Conservation (phyloP, 2,329 filamentous ascomycete genomes). For the Ceratocystis huliohia region DNA sequence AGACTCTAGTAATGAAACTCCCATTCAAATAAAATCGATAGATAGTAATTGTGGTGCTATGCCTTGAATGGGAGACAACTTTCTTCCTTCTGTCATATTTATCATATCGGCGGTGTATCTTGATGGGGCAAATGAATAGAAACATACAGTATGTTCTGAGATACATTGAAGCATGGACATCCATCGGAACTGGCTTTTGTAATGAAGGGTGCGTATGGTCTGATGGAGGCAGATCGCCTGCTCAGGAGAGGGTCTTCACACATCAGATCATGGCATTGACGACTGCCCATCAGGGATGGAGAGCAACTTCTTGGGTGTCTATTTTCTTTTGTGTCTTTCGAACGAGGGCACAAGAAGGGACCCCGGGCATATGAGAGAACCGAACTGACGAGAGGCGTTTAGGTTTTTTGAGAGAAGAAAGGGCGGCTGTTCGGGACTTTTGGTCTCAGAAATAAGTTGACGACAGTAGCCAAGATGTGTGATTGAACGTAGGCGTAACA, state of each 20-base stretch:
- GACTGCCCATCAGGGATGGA: not conserved
- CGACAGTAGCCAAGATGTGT: not conserved
- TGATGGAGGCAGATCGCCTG: not conserved
- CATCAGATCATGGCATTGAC: not conserved
- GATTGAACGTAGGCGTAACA: not conserved
- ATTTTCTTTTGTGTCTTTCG: not conserved
- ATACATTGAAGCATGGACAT: not conserved
- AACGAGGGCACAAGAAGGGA: not conserved
- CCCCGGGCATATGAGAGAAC: not conserved
- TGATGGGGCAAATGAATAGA: not conserved
- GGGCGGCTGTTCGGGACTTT: not conserved
- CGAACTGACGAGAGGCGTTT: not conserved
- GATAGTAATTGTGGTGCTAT: not conserved
- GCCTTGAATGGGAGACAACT: not conserved
- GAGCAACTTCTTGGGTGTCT: not conserved
- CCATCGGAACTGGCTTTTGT: not conserved
- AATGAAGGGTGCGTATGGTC: not conserved
- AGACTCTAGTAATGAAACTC: not conserved
- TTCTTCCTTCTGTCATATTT: not conserved
- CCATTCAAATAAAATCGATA: not conserved
- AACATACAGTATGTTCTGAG: not conserved
- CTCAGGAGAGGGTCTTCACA: not conserved
- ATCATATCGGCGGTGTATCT: not conserved
- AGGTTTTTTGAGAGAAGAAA: not conserved
- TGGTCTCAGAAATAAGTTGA: not conserved